Evolutionary conservation across 441 rosid species (phyloP).

Genomic region (Daphne laureola): DNA sequence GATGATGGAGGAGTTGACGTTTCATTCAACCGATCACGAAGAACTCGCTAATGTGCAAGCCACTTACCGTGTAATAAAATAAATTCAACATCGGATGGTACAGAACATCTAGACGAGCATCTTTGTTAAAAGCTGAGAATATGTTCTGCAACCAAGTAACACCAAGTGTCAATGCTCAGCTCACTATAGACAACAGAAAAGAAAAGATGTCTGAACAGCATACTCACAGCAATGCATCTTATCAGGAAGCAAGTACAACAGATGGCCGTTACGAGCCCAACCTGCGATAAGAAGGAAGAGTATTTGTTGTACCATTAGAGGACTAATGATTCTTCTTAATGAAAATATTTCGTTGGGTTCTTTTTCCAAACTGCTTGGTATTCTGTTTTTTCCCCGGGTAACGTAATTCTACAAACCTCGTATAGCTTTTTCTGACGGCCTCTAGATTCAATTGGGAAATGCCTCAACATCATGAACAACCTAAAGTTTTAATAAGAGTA

Average conservation of each 20-base stretch:
- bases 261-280: slow-evolving; percentile 53
- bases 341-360: background rate
- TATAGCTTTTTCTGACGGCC: slow-evolving; percentile 71
- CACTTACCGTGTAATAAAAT: slow-evolving; percentile 46
- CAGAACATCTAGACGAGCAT: slow-evolving; percentile 57
- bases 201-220: background rate
- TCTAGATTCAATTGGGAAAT: slow-evolving; percentile 77
- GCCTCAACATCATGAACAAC: slow-evolving; percentile 66
- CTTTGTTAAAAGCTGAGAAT: slow-evolving; percentile 46
- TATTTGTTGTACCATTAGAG: background rate
- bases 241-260: slow-evolving; percentile 55
- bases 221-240: slow-evolving; percentile 51
- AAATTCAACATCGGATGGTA: slow-evolving; percentile 70
- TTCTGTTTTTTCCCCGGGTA: background rate
- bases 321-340: background rate
- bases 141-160: slow-evolving; percentile 30
- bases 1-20: background rate
- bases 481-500: slow-evolving; percentile 17
- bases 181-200: background rate
- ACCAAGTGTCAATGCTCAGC: background rate
- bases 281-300: slow-evolving; percentile 27
- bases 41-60: background rate
- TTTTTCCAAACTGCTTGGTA: background rate
- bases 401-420: slow-evolving; percentile 37
- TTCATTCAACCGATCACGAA: background rate